Base-by-base conservation (phyloP, 2,329 filamentous ascomycete species). In the Microsporum audouinii region DNA sequence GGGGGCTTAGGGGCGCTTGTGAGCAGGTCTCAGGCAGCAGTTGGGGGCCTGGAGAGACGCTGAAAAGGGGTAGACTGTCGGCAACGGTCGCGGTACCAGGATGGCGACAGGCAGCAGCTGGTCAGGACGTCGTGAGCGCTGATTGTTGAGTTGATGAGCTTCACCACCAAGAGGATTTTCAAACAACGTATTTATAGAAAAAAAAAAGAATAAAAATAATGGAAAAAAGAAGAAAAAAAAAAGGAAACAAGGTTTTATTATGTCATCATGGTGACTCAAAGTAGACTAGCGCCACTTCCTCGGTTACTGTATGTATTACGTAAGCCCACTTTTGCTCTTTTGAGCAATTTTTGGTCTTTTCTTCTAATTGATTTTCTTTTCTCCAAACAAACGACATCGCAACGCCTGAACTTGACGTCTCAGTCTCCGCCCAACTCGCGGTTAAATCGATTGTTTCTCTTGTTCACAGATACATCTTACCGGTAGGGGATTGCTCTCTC, bases 401-500 rank as follows among this genome's bases (percentile, higher is more conserved):
- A 60, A 65, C 68, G 66, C 65, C 84, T n/a, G 88, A 87, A 95
- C 90, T 89, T 84, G 89, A 94, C 63, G 91, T 87, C 84, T 95
- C 92, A 96, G 92, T 97, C 92, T 96, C 92, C 92, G 91, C 88
- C 84, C 86, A 88, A 86, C 78, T 72, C 78, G 89, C 91, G 92
- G 92, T 96, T 96, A 95, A 97, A 95, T 88, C 86, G 92, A 97
- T 97, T 97, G 92, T 91, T 76, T 79, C 78, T 80, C 78, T 69
- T 76, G 78, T 80, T 80, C 78, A 69, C 65, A 66, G 68, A 68
- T 6, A 55, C n/a, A 29, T 51, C 12, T 51, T 14, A 51, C 45
- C 29, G 45, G 56, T 58, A 43, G 17, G 39, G 14, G 29, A 41
- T 34, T 23, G 23, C 56, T 58, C 23, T 23, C 10, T 47, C 12